Evolutionary conservation across 208 protist genomes (phyloP).

Genomic region (Leishmania mexicana): DNA sequence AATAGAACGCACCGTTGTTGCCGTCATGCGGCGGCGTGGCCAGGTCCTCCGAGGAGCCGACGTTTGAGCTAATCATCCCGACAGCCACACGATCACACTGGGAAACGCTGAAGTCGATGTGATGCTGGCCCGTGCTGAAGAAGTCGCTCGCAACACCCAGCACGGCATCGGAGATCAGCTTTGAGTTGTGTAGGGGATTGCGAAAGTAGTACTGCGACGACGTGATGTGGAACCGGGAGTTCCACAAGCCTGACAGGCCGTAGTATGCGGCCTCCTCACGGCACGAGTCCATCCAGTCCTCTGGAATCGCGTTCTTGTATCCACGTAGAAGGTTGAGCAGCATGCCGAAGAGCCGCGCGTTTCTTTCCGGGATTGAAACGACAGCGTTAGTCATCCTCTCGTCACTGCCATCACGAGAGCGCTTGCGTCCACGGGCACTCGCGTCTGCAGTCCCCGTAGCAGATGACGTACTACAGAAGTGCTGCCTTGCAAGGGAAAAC

Average conservation of each 20-base stretch:
- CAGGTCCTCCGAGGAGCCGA: conserved; percentile 4
- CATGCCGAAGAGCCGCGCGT: conserved; percentile 45
- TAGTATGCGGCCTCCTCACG: conserved; percentile 55
- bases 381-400: not conserved
- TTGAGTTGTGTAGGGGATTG: conserved; percentile 32
- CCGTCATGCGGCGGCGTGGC: conserved; percentile 11
- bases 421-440: not conserved
- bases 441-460: not conserved
- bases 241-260: conserved; percentile 53
- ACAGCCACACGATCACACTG: conserved; percentile 61
- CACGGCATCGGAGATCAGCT: conserved; percentile 46
- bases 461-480: conserved; percentile 19
- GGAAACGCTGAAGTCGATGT: conserved; percentile 49
- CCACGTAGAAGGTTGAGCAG: conserved; percentile 72
- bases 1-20: conserved; percentile 53
- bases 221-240: conserved; percentile 19
- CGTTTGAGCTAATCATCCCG: conserved; percentile 39
- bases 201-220: conserved; percentile 34
- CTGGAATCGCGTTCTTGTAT: conserved; percentile 49
- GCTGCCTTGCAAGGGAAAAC: conserved; percentile 43
- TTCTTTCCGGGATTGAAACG: conserved; percentile 40
- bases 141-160: conserved; percentile 55
- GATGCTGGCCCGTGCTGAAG: conserved; percentile 39
- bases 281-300: conserved; percentile 43
- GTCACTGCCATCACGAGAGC: not conserved